phyloP scores from a whole-genome alignment of 2,329 filamentous ascomycete genomes.

The Ophiostoma perfectum region DNA sequence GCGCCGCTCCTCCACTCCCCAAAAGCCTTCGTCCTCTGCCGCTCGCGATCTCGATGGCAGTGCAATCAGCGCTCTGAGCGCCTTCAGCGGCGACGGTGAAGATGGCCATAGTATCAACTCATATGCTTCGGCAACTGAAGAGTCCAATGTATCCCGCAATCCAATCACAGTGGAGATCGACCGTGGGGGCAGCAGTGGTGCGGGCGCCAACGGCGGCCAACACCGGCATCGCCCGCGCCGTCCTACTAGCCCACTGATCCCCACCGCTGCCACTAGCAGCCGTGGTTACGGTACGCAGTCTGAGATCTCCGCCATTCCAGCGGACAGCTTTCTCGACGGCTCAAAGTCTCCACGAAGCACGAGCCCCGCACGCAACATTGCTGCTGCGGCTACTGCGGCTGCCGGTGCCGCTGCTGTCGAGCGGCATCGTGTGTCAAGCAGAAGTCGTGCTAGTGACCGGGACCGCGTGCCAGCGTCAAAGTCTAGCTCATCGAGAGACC shows the following conservation, averaged over 20 bases:
- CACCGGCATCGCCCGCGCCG: constrained; percentile 47
- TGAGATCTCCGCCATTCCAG: constrained; percentile 74
- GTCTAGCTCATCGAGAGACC: constrained; percentile 13
- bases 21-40: constrained; percentile 38
- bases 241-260: constrained; percentile 61
- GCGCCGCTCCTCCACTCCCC: constrained; percentile 38
- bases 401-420: constrained; percentile 39
- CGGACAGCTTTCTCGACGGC: constrained; percentile 58
- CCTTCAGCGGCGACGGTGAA: constrained; percentile 39
- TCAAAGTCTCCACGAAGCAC: constrained; percentile 43
- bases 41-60: constrained; percentile 33
- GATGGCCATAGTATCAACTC: constrained; percentile 66
- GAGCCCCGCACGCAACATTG: constrained; percentile 41
- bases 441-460: constrained; percentile 39
- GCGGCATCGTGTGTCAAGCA: constrained; percentile 27
- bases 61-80: constrained; percentile 29
- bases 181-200: constrained; percentile 37
- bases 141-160: constrained; percentile 68
- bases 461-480: constrained; percentile 23
- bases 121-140: constrained; percentile 71
- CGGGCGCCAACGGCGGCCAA: constrained; percentile 24
- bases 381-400: constrained; percentile 37
- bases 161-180: constrained; percentile 89
- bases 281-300: constrained; percentile 60
- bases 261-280: constrained; percentile 45